A percentile compares a stretch with the other conserved stretches of the same genome.
phyloP scores from a whole-genome alignment of 192 early-diverging fungal genomes.

The Paraglomus occultum region DNA sequence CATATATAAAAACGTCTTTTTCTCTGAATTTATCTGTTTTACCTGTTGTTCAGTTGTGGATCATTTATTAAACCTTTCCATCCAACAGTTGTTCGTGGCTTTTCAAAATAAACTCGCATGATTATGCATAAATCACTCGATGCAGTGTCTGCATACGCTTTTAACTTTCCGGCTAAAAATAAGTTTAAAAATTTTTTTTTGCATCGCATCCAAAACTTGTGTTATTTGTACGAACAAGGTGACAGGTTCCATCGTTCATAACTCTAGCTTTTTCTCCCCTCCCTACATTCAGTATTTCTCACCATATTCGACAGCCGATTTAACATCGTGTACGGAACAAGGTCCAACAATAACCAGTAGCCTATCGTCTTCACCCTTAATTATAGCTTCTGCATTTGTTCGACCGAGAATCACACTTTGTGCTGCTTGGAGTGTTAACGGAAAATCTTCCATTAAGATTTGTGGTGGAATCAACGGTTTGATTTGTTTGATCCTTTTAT shows the following conservation, averaged over 20 bases:
- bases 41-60: constrained; percentile 66
- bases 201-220: not conserved
- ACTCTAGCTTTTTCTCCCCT: constrained; percentile 13
- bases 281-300: constrained; percentile 10
- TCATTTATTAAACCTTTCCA: constrained; percentile 96
- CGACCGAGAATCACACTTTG: constrained; percentile 71
- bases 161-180: constrained; percentile 52
- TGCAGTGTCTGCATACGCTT: constrained; percentile 53
- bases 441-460: constrained; percentile 89
- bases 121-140: constrained; percentile 67
- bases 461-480: constrained; percentile 85
- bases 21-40: not conserved
- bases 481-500: constrained; percentile 80
- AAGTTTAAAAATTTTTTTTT: not conserved
- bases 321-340: constrained; percentile 82
- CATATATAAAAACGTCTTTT: not conserved
- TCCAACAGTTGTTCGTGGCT: constrained; percentile 80
- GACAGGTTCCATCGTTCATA: not conserved
- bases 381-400: constrained; percentile 58
- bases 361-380: constrained; percentile 72
- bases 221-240: too few species aligned
- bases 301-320: constrained; percentile 78
- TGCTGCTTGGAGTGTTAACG: constrained; percentile 72
- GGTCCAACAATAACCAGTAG: constrained; percentile 83
- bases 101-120: constrained; percentile 89